Conservation (phyloP, 768 basidiomycete genomes). For the Lactifluus echinatus region DNA sequence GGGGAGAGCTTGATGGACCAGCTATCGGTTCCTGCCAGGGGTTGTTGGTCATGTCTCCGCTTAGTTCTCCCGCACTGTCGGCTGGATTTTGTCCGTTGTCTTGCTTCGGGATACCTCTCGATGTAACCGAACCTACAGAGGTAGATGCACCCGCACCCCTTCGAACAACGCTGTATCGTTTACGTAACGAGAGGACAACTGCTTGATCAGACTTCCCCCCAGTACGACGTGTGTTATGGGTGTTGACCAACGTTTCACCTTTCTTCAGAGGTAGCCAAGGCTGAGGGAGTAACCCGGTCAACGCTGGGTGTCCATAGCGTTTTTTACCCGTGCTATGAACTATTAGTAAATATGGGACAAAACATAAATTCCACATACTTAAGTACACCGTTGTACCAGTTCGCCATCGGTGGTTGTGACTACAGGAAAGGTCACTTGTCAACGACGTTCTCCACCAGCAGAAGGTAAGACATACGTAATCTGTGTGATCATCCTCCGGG, state of each 20-base stretch:
- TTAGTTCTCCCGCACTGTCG: not conserved
- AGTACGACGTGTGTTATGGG: constrained; percentile 31
- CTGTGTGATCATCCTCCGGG: constrained; percentile 86
- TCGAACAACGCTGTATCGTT: constrained; percentile 51
- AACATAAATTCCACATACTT: constrained; percentile 44
- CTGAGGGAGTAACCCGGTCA: constrained; percentile 86
- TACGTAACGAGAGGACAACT: constrained; percentile 75
- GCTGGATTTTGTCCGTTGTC: constrained; percentile 9
- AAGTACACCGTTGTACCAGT: constrained; percentile 87
- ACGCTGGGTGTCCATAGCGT: constrained; percentile 90
- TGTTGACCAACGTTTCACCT: constrained; percentile 66
- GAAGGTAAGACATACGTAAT: constrained; percentile 52
- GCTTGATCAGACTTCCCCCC: constrained; percentile 41
- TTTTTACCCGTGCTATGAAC: constrained; percentile 75
- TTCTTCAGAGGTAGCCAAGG: constrained; percentile 93
- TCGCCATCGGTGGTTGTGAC: constrained; percentile 96
- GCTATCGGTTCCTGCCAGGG: constrained; percentile 55
- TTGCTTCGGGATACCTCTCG: constrained; percentile 16
- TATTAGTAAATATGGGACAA: not conserved
- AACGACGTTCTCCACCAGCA: not conserved
- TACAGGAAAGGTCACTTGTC: constrained; percentile 27
- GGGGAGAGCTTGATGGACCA: constrained; percentile 25
- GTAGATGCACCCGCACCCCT: constrained; percentile 23
- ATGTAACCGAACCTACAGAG: not conserved
- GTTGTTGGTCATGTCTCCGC: constrained; percentile 28